These are phyloP conservation scores for Acorus gramineus DNA, from an alignment of 106 monocot species.

Conservation along the genomic window DNA sequence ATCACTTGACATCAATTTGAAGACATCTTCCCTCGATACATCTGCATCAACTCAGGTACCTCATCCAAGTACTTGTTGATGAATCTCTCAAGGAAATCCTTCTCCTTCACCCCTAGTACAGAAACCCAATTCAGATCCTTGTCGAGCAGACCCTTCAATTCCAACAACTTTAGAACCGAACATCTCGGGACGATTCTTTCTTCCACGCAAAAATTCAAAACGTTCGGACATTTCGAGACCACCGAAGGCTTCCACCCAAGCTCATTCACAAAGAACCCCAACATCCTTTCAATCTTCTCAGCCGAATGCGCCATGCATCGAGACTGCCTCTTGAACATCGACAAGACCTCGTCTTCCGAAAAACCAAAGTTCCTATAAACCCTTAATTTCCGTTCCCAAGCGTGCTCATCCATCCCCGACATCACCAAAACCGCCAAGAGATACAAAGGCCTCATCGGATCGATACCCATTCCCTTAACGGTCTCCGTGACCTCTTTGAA, in stretches of 20 bases:
- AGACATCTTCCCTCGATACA: not conserved
- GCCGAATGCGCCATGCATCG: not conserved
- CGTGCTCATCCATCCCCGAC: not conserved
- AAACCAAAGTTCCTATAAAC: not conserved
- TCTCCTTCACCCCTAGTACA: not conserved
- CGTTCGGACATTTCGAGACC: not conserved
- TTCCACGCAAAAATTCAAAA: not conserved
- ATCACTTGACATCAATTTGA: too few species aligned
- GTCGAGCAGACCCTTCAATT: not conserved
- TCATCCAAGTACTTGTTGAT: not conserved
- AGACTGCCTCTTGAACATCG: not conserved
- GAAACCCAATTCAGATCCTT: not conserved
- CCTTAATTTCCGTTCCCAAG: not conserved
- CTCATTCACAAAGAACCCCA: not conserved
- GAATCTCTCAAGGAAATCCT: not conserved
- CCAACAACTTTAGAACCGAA: not conserved
- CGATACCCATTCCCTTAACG: not conserved
- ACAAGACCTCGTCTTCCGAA: not conserved
- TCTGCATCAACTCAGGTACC: not conserved
- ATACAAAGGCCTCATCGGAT: not conserved
- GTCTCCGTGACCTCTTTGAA: not conserved
- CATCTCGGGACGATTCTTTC: not conserved
- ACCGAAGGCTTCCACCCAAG: not conserved
- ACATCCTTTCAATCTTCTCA: not conserved
- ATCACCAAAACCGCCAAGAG: not conserved